A percentile compares a stretch with the other conserved stretches of the same genome.
phyloP scores from a whole-genome alignment of 768 basidiomycete species.

The Trametes meyenii region DNA sequence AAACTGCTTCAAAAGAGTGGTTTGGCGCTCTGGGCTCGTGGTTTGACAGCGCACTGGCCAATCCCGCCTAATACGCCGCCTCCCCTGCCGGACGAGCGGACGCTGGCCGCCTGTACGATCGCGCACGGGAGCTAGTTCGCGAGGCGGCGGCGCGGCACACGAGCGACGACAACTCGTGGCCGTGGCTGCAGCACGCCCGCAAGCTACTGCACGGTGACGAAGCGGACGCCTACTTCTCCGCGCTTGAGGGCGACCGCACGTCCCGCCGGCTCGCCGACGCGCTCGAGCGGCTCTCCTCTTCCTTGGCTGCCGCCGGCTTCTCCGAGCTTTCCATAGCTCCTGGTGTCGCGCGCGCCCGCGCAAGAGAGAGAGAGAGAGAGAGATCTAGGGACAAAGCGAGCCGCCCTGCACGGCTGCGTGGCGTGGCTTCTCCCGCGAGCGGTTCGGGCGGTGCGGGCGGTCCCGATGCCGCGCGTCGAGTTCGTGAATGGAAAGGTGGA shows the following conservation, averaged over 20 bases:
- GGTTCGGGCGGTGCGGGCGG: constrained; percentile 23
- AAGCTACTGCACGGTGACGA: constrained; percentile 23
- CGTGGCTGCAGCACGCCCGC: constrained; percentile 19
- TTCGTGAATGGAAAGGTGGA: constrained; percentile 25
- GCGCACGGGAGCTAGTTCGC: constrained; percentile 18
- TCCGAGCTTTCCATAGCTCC: constrained; percentile 2
- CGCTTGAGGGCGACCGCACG: constrained; percentile 23
- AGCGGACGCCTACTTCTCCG: constrained; percentile 19
- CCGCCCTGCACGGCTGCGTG: constrained; percentile 7
- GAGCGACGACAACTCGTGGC: constrained; percentile 3
- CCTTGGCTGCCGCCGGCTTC: constrained; percentile 7
- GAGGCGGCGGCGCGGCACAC: neutral
- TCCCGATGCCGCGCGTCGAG: constrained; percentile 36
- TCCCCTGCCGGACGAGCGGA: constrained; percentile 18
- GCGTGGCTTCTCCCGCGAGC: constrained; percentile 32
- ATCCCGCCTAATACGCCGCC: constrained; percentile 20
- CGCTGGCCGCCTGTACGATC: constrained; percentile 25
- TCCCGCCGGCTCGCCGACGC: constrained; percentile 23
- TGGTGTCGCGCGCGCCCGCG: constrained; percentile 7
- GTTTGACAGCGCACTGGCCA: constrained; percentile 26
- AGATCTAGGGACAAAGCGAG: constrained; percentile 16
- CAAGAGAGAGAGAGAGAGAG: no score
- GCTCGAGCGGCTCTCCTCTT: constrained; percentile 15
- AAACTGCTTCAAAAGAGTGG: constrained; percentile 1
- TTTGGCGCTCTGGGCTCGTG: constrained; percentile 20